Percentiles rank a stretch among this genome's conserved stretches.
Conservation (phyloP, 495 filamentous ascomycete species). For the Letharia lupina region DNA sequence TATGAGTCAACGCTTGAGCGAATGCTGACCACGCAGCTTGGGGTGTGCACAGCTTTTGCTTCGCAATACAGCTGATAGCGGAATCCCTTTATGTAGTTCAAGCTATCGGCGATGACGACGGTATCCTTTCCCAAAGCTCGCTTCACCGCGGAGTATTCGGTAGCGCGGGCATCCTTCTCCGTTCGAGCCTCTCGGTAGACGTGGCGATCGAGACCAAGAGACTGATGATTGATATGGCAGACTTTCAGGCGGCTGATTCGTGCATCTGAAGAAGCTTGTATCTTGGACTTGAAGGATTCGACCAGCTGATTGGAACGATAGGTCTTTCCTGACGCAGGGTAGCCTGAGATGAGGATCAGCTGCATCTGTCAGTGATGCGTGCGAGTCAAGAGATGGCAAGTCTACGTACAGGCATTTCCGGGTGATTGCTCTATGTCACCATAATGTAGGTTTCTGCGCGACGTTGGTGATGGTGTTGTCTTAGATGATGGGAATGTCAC, state of each 20-base stretch:
- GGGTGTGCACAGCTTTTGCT: slow-evolving; percentile 75
- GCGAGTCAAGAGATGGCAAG: not conserved
- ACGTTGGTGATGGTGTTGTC: too few species aligned
- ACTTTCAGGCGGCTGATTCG: slow-evolving; percentile 51
- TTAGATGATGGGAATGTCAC: not conserved
- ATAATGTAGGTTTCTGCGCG: too few species aligned
- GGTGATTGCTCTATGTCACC: not conserved
- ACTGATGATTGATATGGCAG: slow-evolving; percentile 59
- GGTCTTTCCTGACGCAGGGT: slow-evolving; percentile 88
- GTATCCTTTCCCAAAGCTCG: slow-evolving; percentile 66
- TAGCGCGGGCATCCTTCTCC: slow-evolving; percentile 89
- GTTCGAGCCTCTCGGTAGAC: slow-evolving; percentile 52
- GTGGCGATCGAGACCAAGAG: slow-evolving; percentile 53
- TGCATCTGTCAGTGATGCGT: slow-evolving; percentile 31
- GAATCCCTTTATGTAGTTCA: slow-evolving; percentile 98
- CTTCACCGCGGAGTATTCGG: slow-evolving; percentile 78
- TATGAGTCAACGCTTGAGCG: not conserved
- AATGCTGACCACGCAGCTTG: slow-evolving; percentile 64
- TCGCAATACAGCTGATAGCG: slow-evolving; percentile 95
- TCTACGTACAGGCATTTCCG: slow-evolving; percentile 21
- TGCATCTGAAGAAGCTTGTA: slow-evolving; percentile 40
- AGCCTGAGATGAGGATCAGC: slow-evolving; percentile 90
- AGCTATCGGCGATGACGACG: slow-evolving; percentile 79
- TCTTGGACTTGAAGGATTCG: slow-evolving; percentile 46
- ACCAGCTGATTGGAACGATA: slow-evolving; percentile 74